phyloP scores from a whole-genome alignment of 768 basidiomycete species.

The Suillus decipiens region DNA sequence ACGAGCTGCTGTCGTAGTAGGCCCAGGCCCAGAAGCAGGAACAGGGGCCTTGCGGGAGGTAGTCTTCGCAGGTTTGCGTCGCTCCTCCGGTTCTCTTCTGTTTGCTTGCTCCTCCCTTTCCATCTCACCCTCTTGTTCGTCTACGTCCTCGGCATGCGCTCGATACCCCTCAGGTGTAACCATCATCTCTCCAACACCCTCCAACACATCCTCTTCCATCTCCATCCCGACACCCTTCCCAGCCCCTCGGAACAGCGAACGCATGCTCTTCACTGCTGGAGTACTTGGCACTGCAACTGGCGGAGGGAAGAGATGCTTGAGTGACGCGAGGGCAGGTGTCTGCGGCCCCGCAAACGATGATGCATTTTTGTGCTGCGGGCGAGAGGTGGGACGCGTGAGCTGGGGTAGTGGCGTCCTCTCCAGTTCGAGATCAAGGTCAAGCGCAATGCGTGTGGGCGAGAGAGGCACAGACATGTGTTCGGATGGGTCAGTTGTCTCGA shows the following conservation, averaged over 20 bases:
- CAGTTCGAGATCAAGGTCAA: slow-evolving; percentile 5
- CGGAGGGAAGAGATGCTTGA: slow-evolving; percentile 33
- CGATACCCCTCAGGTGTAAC: slow-evolving; percentile 29
- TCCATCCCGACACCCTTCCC: slow-evolving; percentile 27
- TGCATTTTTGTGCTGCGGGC: not conserved
- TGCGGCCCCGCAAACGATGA: slow-evolving; percentile 9
- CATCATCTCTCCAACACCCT: slow-evolving; percentile 34
- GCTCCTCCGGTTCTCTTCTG: slow-evolving; percentile 12
- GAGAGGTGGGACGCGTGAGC: slow-evolving; percentile 2
- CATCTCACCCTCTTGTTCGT: slow-evolving; percentile 7
- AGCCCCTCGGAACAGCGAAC: slow-evolving; percentile 31
- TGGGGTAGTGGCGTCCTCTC: slow-evolving; percentile 11
- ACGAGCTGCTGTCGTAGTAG: slow-evolving; percentile 15
- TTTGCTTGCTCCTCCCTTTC: slow-evolving; percentile 6
- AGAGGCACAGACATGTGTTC: slow-evolving; percentile 14
- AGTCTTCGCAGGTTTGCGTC: slow-evolving; percentile 1
- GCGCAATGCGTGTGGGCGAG: slow-evolving; percentile 2
- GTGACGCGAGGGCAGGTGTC: slow-evolving; percentile 32
- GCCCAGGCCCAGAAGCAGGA: not conserved
- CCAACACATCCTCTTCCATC: slow-evolving; percentile 22
- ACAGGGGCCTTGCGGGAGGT: slow-evolving; percentile 2
- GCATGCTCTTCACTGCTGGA: slow-evolving; percentile 32
- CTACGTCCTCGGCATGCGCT: slow-evolving; percentile 12
- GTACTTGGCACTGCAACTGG: slow-evolving; percentile 19
- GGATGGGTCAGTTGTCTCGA: slow-evolving; percentile 15